A percentile compares a stretch with the other conserved stretches of the same genome.
phyloP scores from a whole-genome alignment of 2,329 filamentous ascomycete genomes.

The Trichoderma koningii region DNA sequence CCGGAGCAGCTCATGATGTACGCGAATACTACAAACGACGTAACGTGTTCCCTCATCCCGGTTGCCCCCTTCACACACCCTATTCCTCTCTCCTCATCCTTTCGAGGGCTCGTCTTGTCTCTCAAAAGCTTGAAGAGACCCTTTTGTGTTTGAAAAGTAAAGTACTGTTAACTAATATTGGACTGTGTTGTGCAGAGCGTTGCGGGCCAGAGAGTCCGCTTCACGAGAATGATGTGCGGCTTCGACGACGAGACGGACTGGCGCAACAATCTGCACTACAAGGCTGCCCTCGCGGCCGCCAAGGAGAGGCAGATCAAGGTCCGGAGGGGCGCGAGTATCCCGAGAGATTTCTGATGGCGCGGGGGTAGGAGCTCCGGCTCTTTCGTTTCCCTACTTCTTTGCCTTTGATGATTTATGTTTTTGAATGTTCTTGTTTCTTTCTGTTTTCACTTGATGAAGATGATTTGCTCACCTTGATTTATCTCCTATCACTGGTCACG shows the following conservation, averaged over 20 bases:
- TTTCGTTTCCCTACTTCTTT: background rate
- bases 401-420: background rate
- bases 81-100: background rate
- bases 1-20: constrained; percentile 63
- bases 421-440: background rate
- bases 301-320: constrained; percentile 11
- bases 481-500: no score
- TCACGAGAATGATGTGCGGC: constrained; percentile 58
- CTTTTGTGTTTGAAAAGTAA: background rate
- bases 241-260: constrained; percentile 41
- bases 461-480: background rate
- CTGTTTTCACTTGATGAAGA: background rate
- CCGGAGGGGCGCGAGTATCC: background rate
- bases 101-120: background rate
- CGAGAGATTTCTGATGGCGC: background rate
- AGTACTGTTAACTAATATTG: background rate
- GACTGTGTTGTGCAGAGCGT: constrained; percentile 49
- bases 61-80: background rate
- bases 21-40: constrained; percentile 56
- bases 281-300: constrained; percentile 24
- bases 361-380: background rate
- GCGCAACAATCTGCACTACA: constrained; percentile 8
- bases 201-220: constrained; percentile 57
- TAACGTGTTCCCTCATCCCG: constrained; percentile 42
- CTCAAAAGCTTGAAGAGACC: no score